Evolutionary conservation across 1,139 yeast genomes (phyloP), one percentile per base, ranked within the genome.

Genomic region (Hyphopichia khmerensis): DNA sequence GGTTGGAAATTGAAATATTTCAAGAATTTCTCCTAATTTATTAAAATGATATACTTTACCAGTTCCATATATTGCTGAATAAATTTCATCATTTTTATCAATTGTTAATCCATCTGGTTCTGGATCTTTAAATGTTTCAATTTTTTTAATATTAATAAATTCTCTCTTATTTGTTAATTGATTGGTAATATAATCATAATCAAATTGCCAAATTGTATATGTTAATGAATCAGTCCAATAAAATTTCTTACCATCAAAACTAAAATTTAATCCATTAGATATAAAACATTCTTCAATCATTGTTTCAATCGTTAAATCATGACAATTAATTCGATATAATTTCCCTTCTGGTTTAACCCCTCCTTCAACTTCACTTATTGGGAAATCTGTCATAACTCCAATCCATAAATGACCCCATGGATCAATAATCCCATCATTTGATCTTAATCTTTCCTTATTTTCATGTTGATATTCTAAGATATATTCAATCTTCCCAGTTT

Each of bases 91-190:
- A 38, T 79, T 73, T 9, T 64, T 62, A 40, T 87, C 81, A 48
- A 86, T 66, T 17, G 83, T 72, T 51, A 87, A 72, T 30, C 98
- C 98, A 61, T 91, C 98, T 0, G 97, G 96, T 55, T 81, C 93
- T 2, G 84, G 72, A 21, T 45, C 44, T n/a, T 46, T 46, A 13
- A 45, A 45, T 2, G 45, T 65, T 29, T 29, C 32, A 26, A 65
- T 48, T 14, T 67, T 64, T 34, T 62, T 63, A 29, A 76, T 54
- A 35, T 75, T 65, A 36, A 82, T 65, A 49, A 74, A 75, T 18
- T 62, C 57, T 15, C 61, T 54, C 42, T 75, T 73, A 55, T 80
- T 75, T 30, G 72, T 49, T 37, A 82, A 59, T 15, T 56, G 57
- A 35, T 80, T 81, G 3, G 74, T 62, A 14, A 57, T 64, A 32